Conservation (phyloP, 2,329 filamentous ascomycete genomes). For the Elsinoe fawcettii region DNA sequence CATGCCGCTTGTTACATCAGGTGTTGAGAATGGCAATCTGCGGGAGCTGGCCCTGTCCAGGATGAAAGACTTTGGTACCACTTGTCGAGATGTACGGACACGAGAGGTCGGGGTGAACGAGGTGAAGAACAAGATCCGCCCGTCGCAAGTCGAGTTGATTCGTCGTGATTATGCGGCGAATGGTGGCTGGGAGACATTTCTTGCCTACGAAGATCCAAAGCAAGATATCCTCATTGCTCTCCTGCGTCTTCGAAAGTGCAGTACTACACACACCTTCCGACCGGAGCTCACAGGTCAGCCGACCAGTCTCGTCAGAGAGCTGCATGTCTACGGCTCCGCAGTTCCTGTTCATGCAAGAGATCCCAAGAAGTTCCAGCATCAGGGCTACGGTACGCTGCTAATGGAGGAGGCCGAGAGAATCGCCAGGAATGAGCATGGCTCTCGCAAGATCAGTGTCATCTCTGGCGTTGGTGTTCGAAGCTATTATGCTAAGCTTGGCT, state of each 20-base stretch:
- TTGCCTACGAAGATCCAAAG: constrained; percentile 96
- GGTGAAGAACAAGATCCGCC: constrained; percentile 96
- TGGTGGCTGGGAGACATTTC: constrained; percentile 95
- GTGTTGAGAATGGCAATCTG: constrained; percentile 95
- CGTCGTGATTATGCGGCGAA: constrained; percentile 91
- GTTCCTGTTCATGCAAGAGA: constrained; percentile 96
- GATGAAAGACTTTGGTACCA: constrained; percentile 98
- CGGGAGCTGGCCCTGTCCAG: constrained; percentile 87
- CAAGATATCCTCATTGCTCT: constrained; percentile 95
- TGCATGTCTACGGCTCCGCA: constrained; percentile 94
- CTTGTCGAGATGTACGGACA: constrained; percentile 91
- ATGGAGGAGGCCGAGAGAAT: constrained; percentile 99
- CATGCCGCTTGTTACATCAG: constrained; percentile 99
- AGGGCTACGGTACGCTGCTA: constrained; percentile 87
- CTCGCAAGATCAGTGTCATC: constrained; percentile 90
- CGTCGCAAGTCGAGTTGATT: constrained; percentile 91
- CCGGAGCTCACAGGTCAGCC: constrained; percentile 78
- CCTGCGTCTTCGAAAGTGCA: constrained; percentile 82
- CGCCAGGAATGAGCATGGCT: constrained; percentile 87
- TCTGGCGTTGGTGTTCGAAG: constrained; percentile 94
- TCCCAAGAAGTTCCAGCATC: constrained; percentile 95
- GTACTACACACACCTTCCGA: constrained; percentile 82
- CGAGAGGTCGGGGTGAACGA: constrained; percentile 97
- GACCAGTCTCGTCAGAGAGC: constrained; percentile 83
- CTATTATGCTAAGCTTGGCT: constrained; percentile 90